These are phyloP conservation scores for Clathrospora elynae DNA, from an alignment of 2,329 filamentous ascomycete genomes.

Conservation along the genomic window DNA sequence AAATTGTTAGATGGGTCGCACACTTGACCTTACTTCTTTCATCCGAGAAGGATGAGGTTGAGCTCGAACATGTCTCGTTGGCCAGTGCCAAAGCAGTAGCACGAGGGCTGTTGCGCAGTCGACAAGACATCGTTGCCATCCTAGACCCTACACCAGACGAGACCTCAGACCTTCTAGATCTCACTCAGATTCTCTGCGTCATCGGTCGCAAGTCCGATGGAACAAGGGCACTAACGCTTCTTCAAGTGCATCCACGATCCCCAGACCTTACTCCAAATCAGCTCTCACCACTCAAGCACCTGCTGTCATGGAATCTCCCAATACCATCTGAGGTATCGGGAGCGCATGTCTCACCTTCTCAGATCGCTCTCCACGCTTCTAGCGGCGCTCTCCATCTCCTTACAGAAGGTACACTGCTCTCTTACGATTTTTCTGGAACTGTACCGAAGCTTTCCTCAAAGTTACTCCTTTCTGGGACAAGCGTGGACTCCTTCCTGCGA, in stretches of 20 bases:
- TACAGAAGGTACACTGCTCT: constrained; percentile 58
- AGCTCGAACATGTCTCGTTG: constrained; percentile 43
- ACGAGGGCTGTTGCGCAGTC: constrained; percentile 52
- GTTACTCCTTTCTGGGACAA: constrained; percentile 57
- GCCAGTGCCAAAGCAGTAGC: constrained; percentile 49
- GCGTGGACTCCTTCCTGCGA: constrained; percentile 66
- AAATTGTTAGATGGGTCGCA: constrained; percentile 40
- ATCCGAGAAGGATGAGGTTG: constrained; percentile 22
- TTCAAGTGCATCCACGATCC: constrained; percentile 40
- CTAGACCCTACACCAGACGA: constrained; percentile 39
- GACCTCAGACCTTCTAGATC: constrained; percentile 40
- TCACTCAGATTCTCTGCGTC: constrained; percentile 44
- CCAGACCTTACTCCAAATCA: constrained; percentile 37
- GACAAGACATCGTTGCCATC: constrained; percentile 52
- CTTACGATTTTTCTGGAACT: constrained; percentile 67
- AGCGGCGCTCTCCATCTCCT: constrained; percentile 69
- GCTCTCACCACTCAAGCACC: constrained; percentile 39
- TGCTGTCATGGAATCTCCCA: constrained; percentile 40
- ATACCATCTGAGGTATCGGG: constrained; percentile 16
- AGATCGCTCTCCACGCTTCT: constrained; percentile 65
- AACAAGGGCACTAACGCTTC: constrained; percentile 30
- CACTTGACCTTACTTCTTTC: constrained; percentile 24
- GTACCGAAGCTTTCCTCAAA: constrained; percentile 63
- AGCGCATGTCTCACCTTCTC: constrained; percentile 12
- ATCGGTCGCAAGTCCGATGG: constrained; percentile 30